Evolutionary conservation across 305 asterid species (phyloP).

Genomic region (Lippia alba): DNA sequence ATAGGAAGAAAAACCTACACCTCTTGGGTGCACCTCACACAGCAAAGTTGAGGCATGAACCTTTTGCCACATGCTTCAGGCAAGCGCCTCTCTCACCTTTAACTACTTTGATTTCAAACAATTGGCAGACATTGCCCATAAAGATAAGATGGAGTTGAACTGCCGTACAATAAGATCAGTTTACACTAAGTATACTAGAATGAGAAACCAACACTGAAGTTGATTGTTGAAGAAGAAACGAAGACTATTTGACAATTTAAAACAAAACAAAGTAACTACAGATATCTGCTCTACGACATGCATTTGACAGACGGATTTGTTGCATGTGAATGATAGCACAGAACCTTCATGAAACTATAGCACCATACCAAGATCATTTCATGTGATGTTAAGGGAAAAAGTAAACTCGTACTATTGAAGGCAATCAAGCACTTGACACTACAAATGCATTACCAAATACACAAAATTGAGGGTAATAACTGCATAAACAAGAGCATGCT

Average conservation of each 20-base stretch:
- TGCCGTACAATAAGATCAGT: slow-evolving; percentile 6
- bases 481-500: slow-evolving; percentile 13
- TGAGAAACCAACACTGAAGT: slow-evolving; percentile 1
- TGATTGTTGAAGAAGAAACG: slow-evolving; percentile 1
- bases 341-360: slow-evolving; percentile 1
- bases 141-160: not conserved
- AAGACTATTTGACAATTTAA: not conserved
- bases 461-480: slow-evolving; percentile 26
- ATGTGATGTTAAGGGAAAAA: slow-evolving; percentile 9
- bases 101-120: no score
- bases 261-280: slow-evolving; percentile 3
- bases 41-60: no score
- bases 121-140: slow-evolving; percentile 5
- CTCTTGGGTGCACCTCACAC: no score
- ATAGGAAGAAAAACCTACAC: no score
- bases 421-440: slow-evolving; percentile 7
- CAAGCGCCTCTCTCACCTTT: no score
- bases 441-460: not conserved
- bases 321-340: not conserved
- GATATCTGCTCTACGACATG: slow-evolving; percentile 4
- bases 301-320: slow-evolving; percentile 19
- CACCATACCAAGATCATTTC: slow-evolving; percentile 1
- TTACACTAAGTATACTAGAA: not conserved
- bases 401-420: not conserved
- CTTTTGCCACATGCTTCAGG: no score